These are phyloP conservation scores for Fusarium sp. DNA, from an alignment of 2,329 filamentous ascomycete species.

Conservation along the genomic window DNA sequence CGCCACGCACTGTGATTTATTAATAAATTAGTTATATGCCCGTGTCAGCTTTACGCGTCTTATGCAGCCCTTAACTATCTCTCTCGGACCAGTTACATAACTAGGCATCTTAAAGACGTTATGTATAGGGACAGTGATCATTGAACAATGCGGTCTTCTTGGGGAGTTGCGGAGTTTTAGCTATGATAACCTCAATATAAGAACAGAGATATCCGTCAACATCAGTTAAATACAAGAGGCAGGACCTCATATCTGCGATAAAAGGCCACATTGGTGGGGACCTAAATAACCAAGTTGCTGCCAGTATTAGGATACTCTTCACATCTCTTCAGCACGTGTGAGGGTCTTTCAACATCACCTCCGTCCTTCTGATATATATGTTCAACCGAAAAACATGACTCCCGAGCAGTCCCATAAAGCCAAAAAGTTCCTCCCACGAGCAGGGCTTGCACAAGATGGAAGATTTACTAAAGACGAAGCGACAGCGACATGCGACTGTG, in stretches of 20 bases:
- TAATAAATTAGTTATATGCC: not conserved
- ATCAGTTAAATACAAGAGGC: not conserved
- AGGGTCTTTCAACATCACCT: not conserved
- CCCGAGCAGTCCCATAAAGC: not conserved
- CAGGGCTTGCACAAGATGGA: conserved; percentile 53
- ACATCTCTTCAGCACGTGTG: not conserved
- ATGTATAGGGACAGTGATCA: not conserved
- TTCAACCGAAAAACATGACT: not conserved
- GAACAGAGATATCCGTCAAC: not conserved
- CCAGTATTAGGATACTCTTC: not conserved
- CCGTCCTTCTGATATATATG: not conserved
- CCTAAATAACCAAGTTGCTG: not conserved
- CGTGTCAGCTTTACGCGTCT: not conserved
- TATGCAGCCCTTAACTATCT: not conserved
- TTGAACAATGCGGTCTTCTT: not conserved
- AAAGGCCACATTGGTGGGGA: not conserved
- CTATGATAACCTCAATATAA: too few relatives aligned
- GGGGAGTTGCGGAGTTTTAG: not conserved
- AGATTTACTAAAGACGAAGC: conserved; percentile 59
- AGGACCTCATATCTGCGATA: not conserved
- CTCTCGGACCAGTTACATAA: not conserved
- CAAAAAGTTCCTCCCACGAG: not conserved
- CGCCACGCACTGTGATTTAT: too few relatives aligned
- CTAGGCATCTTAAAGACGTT: too few relatives aligned
- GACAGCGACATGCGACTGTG: conserved; percentile 69